Evolutionary conservation across 306 rosid genomes (phyloP), one percentile per base, ranked within the genome.

Genomic region (Aeschynomene evenia): DNA sequence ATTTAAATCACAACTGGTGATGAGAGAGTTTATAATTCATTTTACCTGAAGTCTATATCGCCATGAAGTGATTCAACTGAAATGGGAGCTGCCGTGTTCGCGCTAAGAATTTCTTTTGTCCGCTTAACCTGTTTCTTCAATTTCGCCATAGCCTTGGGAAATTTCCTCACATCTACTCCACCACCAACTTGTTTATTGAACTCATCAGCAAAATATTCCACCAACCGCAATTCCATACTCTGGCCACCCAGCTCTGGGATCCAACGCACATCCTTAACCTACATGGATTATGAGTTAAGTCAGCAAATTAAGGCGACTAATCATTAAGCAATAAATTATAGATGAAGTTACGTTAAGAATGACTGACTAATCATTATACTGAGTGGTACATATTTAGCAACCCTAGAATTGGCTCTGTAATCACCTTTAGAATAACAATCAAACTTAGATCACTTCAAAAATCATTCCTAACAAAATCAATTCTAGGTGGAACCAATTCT

Each of bases 261-360:
- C 99, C 99, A 94, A 64, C 90, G 85, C n/a, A 94, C 95, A 74
- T 94, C 99, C 91, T 88, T 87, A 66, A 94, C 97, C 98, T 92
- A 80, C 85, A 83, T 54, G 54, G 24, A 76, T 64, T 16, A 65
- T 4, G 20, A 54, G 18, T 20, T 46, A 34, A 49, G 43, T 39
- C 6, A 63, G 59, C 67, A 68, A 19, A 43, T 45, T 24, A 72
- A 42, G 11, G 40, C 9, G 68, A 40, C 57, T 53, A 62, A 73
- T 68, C 19, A 64, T 21, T 33, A 56, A 53, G 18, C 28, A 37
- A 50, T 5, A 73, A 54, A 31, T 23, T 18, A 52, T 46, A 59
- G 33, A 51, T 40, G 40, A 66, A 63, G 9, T 28, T 45, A 28
- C 5, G 11, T 39, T 66, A n/a, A 31, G 4, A 26, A 23, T 23